Base-by-base conservation (phyloP, 129 eudicot species). In the Arctium lappa region DNA sequence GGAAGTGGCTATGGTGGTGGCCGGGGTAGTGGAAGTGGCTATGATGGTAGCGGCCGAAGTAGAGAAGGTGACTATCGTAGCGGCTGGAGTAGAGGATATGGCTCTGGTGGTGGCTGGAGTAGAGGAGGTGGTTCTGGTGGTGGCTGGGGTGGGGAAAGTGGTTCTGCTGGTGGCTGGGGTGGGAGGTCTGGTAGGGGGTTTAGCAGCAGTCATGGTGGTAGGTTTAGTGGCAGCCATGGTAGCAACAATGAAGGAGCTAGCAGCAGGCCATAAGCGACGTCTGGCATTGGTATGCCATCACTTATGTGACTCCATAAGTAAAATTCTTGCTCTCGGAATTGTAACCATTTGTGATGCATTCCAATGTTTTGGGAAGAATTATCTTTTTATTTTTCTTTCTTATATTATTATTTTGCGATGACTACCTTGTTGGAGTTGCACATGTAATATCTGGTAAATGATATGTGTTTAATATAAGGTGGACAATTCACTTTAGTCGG, bases 161-260 rank as follows among this genome's bases (percentile, higher is more conserved):
- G 66, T 18, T 72, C 44, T 48, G 63, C 77, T 74, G 37, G 56
- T 60, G 62, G 65, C 5, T 27, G 32, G 33, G 33, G 32, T 18
- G 33, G 68, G 34, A 50, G 56, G 46, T 16, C 29, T 33, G 71
- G 77, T 71, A 16, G 38, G 29, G 32, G 79, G 6, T 68, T 60
- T 80, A 79, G 86, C 3, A 32, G 86, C 69, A 66, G 75, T 29
- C 78, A 82, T 36, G 82, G 83, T 9, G 80, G 87, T 18, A 46
- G 70, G 70, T 73, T 85, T 29, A 72, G 70, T 32, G 76, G 82
- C 77, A 39, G 90, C 71, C 78, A 65, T 8, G 72, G 86, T 29
- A 80, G 86, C 15, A 62, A 87, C 66, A 85, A 89, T 11, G 82
- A 86, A 32, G 86, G 87, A 69, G 7, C 30, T 75, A 72, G 11